Evolutionary conservation across 768 basidiomycete genomes (phyloP).

Genomic region (Mycena amicta): DNA sequence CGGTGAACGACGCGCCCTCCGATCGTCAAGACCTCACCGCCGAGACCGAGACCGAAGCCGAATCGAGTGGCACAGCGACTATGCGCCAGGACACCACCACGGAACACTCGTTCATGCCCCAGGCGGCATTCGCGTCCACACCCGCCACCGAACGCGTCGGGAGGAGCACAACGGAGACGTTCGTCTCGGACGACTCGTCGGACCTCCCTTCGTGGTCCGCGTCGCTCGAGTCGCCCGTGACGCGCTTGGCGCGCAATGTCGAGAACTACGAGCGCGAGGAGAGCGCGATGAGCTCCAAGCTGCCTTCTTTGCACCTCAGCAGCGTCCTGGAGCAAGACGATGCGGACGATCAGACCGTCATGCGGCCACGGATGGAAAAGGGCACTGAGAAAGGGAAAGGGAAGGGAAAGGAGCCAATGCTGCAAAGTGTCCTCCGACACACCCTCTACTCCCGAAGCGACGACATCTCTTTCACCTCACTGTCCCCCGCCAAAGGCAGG

Average conservation of each 20-base stretch:
- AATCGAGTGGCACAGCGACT: conserved; percentile 22
- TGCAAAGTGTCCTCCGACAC: conserved; percentile 54
- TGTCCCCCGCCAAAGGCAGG: conserved; percentile 40
- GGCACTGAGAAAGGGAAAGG: conserved; percentile 58
- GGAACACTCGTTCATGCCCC: conserved; percentile 77
- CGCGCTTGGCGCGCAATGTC: conserved; percentile 64
- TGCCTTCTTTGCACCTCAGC: conserved; percentile 23
- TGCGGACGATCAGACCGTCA: conserved; percentile 13
- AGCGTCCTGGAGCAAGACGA: conserved; percentile 14
- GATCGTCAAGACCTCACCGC: conserved; percentile 40
- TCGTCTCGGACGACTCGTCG: conserved; percentile 39
- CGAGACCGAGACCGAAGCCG: conserved; percentile 28
- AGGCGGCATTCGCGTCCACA: conserved; percentile 77
- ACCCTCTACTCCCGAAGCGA: conserved; percentile 43
- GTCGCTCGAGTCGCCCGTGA: conserved; percentile 74
- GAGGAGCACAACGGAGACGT: conserved; percentile 38
- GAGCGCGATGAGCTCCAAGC: conserved; percentile 22
- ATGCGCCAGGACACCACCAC: conserved; percentile 43
- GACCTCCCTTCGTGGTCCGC: conserved; percentile 70
- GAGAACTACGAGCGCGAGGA: conserved; percentile 55
- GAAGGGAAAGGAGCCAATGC: conserved; percentile 44
- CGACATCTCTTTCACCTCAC: conserved; percentile 41
- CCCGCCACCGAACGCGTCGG: conserved; percentile 57
- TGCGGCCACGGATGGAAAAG: conserved; percentile 35
- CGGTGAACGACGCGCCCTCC: conserved; percentile 48